These are phyloP conservation scores for Teratosphaeria epicoccoides DNA, from an alignment of 2,329 filamentous ascomycete species.

Conservation along the genomic window DNA sequence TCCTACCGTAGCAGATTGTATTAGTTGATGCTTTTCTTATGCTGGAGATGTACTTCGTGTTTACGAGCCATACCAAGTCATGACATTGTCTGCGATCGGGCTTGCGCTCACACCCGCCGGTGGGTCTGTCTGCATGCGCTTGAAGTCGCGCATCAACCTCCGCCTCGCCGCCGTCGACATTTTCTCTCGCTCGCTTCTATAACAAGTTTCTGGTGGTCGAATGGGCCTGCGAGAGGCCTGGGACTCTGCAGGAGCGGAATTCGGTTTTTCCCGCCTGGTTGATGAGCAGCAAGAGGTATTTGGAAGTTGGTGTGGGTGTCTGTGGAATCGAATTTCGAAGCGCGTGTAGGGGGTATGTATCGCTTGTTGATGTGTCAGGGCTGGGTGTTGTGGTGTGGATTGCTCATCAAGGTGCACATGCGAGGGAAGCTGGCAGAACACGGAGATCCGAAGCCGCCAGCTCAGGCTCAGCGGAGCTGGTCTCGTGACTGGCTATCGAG, in stretches of 20 bases:
- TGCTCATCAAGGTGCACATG: background rate
- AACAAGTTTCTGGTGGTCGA: too few species aligned
- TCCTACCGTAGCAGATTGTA: slow-evolving; percentile 47
- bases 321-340: too few species aligned
- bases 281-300: too few species aligned
- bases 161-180: slow-evolving; percentile 94
- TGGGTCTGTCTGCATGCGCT: slow-evolving; percentile 99
- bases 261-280: too few species aligned
- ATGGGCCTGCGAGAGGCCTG: too few species aligned
- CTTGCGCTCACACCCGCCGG: slow-evolving; percentile 94
- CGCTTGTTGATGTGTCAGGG: too few species aligned
- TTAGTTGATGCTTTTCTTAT: slow-evolving; percentile 1
- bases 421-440: background rate
- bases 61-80: slow-evolving; percentile 64
- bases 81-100: slow-evolving; percentile 90
- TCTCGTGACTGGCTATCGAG: background rate
- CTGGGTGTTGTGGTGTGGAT: background rate
- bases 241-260: too few species aligned
- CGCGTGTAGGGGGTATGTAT: too few species aligned
- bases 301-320: too few species aligned
- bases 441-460: too few species aligned
- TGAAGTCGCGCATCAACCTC: slow-evolving; percentile 98
- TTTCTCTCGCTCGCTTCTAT: background rate
- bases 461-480: background rate
- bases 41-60: background rate